These are phyloP conservation scores for Lizonia empirigonia DNA, from an alignment of 2,329 filamentous ascomycete species.

Conservation along the genomic window DNA sequence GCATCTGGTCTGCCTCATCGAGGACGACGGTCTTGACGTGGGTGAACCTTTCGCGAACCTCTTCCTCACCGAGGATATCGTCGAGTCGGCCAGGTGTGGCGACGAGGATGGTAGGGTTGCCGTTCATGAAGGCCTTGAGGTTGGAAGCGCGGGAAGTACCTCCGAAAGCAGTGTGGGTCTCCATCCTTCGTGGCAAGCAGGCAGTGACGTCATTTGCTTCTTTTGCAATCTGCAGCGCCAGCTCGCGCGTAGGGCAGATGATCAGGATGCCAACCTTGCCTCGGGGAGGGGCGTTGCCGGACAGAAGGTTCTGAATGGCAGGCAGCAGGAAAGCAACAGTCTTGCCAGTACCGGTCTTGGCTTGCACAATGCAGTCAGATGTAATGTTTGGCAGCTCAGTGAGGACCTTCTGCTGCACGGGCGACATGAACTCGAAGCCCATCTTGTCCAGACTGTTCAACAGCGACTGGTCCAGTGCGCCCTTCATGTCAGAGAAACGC, in stretches of 20 bases:
- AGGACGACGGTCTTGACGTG: slow-evolving; percentile 54
- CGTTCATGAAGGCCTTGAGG: slow-evolving; percentile 43
- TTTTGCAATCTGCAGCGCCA: slow-evolving; percentile 58
- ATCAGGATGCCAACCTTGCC: slow-evolving; percentile 55
- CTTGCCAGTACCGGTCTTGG: slow-evolving; percentile 59
- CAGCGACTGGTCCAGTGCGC: slow-evolving; percentile 33
- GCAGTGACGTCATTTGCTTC: slow-evolving; percentile 53
- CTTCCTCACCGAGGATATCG: slow-evolving; percentile 53
- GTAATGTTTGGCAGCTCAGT: slow-evolving; percentile 56
- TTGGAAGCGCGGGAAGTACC: slow-evolving; percentile 43
- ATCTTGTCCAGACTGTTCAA: slow-evolving; percentile 44
- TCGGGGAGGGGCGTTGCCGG: slow-evolving; percentile 35
- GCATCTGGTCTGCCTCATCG: slow-evolving; percentile 53
- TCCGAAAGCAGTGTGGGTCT: slow-evolving; percentile 55
- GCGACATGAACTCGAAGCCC: slow-evolving; percentile 56
- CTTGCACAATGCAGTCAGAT: slow-evolving; percentile 61
- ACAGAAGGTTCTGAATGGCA: slow-evolving; percentile 54
- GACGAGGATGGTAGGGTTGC: slow-evolving; percentile 52
- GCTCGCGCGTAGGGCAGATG: slow-evolving; percentile 56
- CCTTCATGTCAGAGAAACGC: slow-evolving; percentile 37
- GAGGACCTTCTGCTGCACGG: slow-evolving; percentile 61
- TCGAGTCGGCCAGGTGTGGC: slow-evolving; percentile 57
- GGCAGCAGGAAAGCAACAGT: slow-evolving; percentile 57
- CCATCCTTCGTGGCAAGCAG: slow-evolving; percentile 45
- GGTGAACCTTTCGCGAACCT: slow-evolving; percentile 54